Evolutionary conservation across 257 asterid species (phyloP), one percentile per base, ranked within the genome.

Genomic region (Plantago ovata): DNA sequence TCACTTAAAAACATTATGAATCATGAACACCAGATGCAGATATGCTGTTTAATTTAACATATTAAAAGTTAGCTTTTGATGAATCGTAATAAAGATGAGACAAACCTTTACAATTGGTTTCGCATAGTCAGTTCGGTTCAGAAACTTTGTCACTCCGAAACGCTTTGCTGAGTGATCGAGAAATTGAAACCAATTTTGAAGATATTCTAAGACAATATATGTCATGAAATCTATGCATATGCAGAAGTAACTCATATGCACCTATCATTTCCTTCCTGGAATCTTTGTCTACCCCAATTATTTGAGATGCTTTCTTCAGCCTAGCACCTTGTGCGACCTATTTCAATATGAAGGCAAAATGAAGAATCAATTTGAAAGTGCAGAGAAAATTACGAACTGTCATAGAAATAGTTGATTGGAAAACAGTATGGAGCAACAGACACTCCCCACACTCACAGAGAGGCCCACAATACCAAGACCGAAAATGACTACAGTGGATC

Each of bases 401-500:
- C 24, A n/a, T n/a, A n/a, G n/a, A n/a, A n/a, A n/a, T n/a, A n/a
- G n/a, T n/a, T n/a, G n/a, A n/a, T n/a, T n/a, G n/a, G n/a, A n/a
- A n/a, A n/a, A 47, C 22, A 12, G 41, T 16, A 56, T 3, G 6
- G 15, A 44, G 57, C 43, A 24, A 41, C 14, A 49, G 28, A 13
- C 61, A 60, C 67, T 51, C 36, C 13, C 55, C n/a, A 59, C 9
- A 81, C 98, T 85, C 73, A 91, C 98, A 39, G 95, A 85, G 76
- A 91, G 95, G 68, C 98, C 98, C 43, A 91, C 96, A 58, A 96
- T 87, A 69, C 96, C 98, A 66, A 91, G 98, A 69, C 98, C 98
- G 68, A 85, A 91, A 69, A 91, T 74, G 56, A 77, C 95, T 20
- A 87, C 86, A 12, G 81, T 85, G 23, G 96, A 87, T 71, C 96